Conservation (phyloP, 2,329 filamentous ascomycete species). For the Coniochaeta prunicola region DNA sequence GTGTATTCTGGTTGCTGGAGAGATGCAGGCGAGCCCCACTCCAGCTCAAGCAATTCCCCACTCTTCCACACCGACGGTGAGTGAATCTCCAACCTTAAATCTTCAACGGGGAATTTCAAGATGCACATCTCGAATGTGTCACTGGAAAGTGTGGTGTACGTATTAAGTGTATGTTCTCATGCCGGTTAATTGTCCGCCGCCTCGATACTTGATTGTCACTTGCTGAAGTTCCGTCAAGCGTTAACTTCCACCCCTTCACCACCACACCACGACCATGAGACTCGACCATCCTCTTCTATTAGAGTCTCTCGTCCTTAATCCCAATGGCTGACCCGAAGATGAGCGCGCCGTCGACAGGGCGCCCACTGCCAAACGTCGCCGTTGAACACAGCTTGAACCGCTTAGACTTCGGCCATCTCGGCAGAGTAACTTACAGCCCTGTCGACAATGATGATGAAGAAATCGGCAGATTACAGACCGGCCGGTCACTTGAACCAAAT, state of each 20-base stretch:
- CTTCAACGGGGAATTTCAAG: neutral
- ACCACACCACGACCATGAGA: neutral
- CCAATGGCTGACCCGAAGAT: slow-evolving; percentile 17
- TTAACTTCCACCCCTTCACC: neutral
- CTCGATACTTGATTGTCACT: neutral
- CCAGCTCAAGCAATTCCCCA: neutral
- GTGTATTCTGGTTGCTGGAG: neutral
- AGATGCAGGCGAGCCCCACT: neutral
- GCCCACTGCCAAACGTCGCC: slow-evolving; percentile 5
- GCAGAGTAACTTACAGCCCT: slow-evolving; percentile 35
- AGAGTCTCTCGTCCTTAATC: neutral
- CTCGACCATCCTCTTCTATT: neutral
- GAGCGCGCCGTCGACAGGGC: neutral
- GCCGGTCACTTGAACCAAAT: neutral
- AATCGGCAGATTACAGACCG: slow-evolving; percentile 8
- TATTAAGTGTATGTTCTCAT: neutral
- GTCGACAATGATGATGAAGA: slow-evolving; percentile 21
- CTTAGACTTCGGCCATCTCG: slow-evolving; percentile 46
- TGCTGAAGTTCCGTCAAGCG: neutral
- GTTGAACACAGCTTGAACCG: slow-evolving; percentile 31
- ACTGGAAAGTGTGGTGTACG: neutral
- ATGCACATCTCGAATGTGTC: neutral
- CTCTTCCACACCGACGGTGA: neutral
- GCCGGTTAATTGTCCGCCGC: neutral
- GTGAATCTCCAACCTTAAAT: neutral